phyloP scores from a whole-genome alignment of 192 early-diverging fungal species.

The Chytriomyces confervae region DNA sequence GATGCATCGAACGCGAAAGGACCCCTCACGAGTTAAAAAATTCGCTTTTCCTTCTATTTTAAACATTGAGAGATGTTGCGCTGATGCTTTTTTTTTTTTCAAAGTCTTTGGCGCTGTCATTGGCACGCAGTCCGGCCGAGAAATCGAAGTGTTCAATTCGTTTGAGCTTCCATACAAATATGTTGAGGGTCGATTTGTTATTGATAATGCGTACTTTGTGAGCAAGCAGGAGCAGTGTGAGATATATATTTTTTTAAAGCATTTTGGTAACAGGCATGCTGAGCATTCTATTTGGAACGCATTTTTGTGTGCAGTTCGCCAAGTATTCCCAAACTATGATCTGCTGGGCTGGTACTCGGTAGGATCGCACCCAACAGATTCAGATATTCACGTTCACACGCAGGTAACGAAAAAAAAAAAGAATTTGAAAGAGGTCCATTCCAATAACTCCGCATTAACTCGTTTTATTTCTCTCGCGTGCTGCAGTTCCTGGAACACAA shows the following conservation, averaged over 20 bases:
- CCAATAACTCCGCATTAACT: too few species aligned
- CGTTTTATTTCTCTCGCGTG: background rate
- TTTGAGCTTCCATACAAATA: conserved; percentile 70
- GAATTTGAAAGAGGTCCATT: too few species aligned
- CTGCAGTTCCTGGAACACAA: conserved; percentile 72
- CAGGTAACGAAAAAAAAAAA: conserved; percentile 60
- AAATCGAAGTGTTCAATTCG: conserved; percentile 86
- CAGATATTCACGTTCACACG: conserved; percentile 74
- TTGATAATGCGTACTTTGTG: conserved; percentile 69
- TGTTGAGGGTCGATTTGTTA: conserved; percentile 49
- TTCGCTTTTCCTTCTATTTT: background rate
- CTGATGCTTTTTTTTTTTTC: background rate
- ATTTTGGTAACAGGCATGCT: background rate
- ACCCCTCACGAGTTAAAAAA: background rate
- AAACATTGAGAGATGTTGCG: background rate
- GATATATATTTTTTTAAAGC: background rate
- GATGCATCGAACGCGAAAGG: background rate
- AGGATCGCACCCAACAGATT: conserved; percentile 63
- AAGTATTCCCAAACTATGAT: conserved; percentile 84
- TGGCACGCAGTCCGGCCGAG: conserved; percentile 75
- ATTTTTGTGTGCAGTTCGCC: conserved; percentile 59
- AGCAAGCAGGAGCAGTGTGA: conserved; percentile 82
- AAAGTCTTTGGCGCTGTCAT: conserved; percentile 77
- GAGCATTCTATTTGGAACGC: too few species aligned
- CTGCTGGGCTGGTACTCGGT: conserved; percentile 86